Conservation (phyloP, 2,329 filamentous ascomycete species). For the Beauveria bassiana region DNA sequence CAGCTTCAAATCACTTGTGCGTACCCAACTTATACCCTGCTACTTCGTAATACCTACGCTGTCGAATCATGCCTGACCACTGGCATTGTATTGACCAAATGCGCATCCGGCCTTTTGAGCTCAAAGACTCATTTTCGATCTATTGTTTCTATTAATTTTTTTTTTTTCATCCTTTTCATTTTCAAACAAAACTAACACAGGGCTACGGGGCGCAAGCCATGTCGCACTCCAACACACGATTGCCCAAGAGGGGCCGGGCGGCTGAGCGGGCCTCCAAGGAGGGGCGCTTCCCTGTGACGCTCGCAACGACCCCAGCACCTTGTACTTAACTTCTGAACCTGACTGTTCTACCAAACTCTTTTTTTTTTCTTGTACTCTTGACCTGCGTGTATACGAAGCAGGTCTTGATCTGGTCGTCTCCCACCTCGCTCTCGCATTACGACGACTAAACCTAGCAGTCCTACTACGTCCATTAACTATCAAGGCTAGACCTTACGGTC, state of each 20-base stretch:
- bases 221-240: background rate
- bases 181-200: no score
- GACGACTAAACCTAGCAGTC: background rate
- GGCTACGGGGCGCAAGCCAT: no score
- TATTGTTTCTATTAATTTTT: no score
- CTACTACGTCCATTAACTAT: background rate
- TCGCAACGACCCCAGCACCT: background rate
- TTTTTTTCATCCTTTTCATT: no score
- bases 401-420: background rate
- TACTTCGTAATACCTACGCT: background rate
- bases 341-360: background rate
- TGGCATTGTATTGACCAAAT: background rate
- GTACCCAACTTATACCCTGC: no score
- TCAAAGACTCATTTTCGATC: no score
- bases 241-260: background rate
- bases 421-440: background rate
- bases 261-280: constrained; percentile 7
- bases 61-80: no score
- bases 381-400: background rate
- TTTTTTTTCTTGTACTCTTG: background rate
- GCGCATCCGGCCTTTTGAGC: no score
- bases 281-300: constrained; percentile 7
- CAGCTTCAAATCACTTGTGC: background rate
- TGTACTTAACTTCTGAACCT: background rate
- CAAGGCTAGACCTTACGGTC: background rate